These are phyloP conservation scores for Ophiostoma pallidulum DNA, from an alignment of 2,329 filamentous ascomycete species.

Conservation along the genomic window DNA sequence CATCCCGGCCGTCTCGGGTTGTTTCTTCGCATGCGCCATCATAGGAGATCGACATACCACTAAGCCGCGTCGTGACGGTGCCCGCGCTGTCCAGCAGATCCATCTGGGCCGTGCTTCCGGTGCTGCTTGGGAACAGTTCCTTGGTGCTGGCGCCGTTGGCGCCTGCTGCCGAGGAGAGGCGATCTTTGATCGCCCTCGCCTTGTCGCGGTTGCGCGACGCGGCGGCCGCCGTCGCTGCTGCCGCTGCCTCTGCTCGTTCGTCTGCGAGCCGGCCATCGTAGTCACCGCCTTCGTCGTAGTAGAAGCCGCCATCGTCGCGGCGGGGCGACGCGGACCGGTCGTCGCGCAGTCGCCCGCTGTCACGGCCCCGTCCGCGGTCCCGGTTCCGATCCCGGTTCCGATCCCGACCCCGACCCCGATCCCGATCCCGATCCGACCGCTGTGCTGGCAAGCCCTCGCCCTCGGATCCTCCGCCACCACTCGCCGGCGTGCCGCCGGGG, in stretches of 20 bases:
- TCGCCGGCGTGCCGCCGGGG: no score
- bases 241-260: conserved; percentile 14
- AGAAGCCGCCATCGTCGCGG: conserved; percentile 32
- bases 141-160: conserved; percentile 24
- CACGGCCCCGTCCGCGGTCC: conserved; percentile 18
- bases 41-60: conserved; percentile 18
- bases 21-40: background rate
- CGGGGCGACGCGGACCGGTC: conserved; percentile 45
- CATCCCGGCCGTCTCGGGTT: background rate
- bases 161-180: conserved; percentile 29
- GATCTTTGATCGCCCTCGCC: conserved; percentile 37
- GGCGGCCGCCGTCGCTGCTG: conserved; percentile 15
- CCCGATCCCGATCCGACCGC: conserved; percentile 15
- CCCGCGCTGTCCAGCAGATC: conserved; percentile 24
- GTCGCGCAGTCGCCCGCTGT: conserved; percentile 27
- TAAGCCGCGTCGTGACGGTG: conserved; percentile 17
- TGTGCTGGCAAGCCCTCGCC: no score
- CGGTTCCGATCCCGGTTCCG: no score
- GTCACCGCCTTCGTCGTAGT: conserved; percentile 22
- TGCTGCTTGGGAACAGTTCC: conserved; percentile 46
- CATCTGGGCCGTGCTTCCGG: conserved; percentile 25
- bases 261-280: conserved; percentile 21
- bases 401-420: no score
- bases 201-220: conserved; percentile 32
- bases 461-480: no score